phyloP scores from a whole-genome alignment of 768 basidiomycete species.

The Psilocybe cubensis region DNA sequence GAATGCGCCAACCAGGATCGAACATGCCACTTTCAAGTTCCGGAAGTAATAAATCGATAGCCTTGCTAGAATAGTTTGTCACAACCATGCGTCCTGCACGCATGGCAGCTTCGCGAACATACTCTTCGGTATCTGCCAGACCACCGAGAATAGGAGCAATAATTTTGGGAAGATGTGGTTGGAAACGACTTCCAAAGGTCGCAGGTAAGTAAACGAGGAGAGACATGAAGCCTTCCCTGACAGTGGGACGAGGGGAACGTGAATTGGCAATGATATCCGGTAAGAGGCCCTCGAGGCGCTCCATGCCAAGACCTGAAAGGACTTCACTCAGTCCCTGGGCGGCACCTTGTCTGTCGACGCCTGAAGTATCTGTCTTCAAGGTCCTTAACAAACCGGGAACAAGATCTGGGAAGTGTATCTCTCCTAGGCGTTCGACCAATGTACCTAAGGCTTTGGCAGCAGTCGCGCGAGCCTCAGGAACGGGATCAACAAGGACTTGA shows the following conservation, averaged over 20 bases:
- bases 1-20: constrained; percentile 92
- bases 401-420: constrained; percentile 92
- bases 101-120: constrained; percentile 97
- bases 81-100: constrained; percentile 98
- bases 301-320: constrained; percentile 95
- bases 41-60: constrained; percentile 91
- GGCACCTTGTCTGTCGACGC: constrained; percentile 96
- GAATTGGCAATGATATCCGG: constrained; percentile 95
- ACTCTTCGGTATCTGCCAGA: constrained; percentile 91
- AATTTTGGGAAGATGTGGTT: constrained; percentile 94
- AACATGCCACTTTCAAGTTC: constrained; percentile 96
- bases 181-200: constrained; percentile 95
- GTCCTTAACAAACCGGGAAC: constrained; percentile 88
- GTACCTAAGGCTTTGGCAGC: constrained; percentile 97
- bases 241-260: constrained; percentile 85
- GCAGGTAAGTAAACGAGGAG: constrained; percentile 93
- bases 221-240: constrained; percentile 98
- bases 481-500: constrained; percentile 91
- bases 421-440: constrained; percentile 95
- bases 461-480: constrained; percentile 96
- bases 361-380: constrained; percentile 90
- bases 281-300: constrained; percentile 89
- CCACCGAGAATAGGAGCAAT: constrained; percentile 91
- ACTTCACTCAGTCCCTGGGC: constrained; percentile 97
- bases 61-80: constrained; percentile 88